Evolutionary conservation across 306 rosid species (phyloP).

Genomic region (Cucurbita maxima): DNA sequence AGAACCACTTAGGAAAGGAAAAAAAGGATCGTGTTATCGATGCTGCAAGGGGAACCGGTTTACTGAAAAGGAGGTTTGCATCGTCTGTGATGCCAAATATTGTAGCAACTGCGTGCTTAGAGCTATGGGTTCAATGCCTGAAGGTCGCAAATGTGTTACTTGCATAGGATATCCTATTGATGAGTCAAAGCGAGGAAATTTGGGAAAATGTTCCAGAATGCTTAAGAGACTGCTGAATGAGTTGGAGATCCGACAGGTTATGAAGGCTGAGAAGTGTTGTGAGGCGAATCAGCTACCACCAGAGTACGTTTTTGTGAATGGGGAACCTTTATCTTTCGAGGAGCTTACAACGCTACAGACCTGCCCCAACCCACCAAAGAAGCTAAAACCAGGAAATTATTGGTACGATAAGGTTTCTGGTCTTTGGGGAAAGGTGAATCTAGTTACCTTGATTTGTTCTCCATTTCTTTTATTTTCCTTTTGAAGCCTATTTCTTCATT

Average conservation of each 20-base stretch:
- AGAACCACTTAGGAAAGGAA: constrained; percentile 49
- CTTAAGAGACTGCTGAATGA: constrained; percentile 72
- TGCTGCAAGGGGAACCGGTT: constrained; percentile 78
- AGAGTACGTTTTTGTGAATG: constrained; percentile 65
- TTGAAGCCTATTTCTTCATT: constrained; percentile 4
- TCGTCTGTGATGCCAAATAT: constrained; percentile 91
- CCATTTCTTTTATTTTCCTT: background rate
- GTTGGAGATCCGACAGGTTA: constrained; percentile 68
- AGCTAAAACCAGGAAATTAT: constrained; percentile 85
- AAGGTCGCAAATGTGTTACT: constrained; percentile 87
- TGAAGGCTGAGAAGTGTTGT: constrained; percentile 78
- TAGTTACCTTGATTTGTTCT: background rate
- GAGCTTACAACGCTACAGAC: constrained; percentile 54
- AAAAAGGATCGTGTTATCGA: constrained; percentile 71
- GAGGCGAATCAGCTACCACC: constrained; percentile 90
- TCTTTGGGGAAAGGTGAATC: constrained; percentile 96
- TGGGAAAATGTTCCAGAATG: constrained; percentile 86
- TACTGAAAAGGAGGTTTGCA: constrained; percentile 78
- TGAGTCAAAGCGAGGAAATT: constrained; percentile 52
- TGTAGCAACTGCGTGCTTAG: constrained; percentile 79
- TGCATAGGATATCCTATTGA: constrained; percentile 78
- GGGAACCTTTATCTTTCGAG: constrained; percentile 58
- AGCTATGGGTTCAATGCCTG: constrained; percentile 99
- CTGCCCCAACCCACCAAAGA: constrained; percentile 75
- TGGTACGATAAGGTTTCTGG: constrained; percentile 99